Evolutionary conservation across 2,329 filamentous ascomycete genomes (phyloP).

Genomic region (Diplodia sapinea): DNA sequence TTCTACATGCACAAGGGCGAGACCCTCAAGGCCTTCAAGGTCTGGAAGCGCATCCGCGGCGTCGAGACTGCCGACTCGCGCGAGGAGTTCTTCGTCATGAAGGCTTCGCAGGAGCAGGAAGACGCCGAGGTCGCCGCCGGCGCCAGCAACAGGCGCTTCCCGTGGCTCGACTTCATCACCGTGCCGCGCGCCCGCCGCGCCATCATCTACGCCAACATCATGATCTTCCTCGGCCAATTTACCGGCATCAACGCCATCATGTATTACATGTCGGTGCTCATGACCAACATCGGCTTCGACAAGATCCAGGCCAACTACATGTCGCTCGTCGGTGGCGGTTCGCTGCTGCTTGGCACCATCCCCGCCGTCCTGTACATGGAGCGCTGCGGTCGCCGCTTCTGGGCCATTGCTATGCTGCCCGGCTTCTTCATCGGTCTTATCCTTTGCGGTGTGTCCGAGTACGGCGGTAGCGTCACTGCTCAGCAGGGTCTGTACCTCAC

Average conservation of each 20-base stretch:
- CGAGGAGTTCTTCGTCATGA: conserved; percentile 76
- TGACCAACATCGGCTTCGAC: conserved; percentile 71
- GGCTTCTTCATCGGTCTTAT: conserved; percentile 74
- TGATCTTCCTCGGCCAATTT: conserved; percentile 62
- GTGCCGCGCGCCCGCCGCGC: conserved; percentile 42
- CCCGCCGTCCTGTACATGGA: conserved; percentile 75
- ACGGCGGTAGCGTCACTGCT: conserved; percentile 57
- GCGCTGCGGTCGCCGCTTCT: conserved; percentile 73
- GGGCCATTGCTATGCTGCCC: conserved; percentile 74
- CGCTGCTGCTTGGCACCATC: conserved; percentile 70
- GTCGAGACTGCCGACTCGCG: conserved; percentile 61
- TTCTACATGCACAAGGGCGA: conserved; percentile 72
- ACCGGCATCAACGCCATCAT: conserved; percentile 73
- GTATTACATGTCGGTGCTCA: conserved; percentile 74
- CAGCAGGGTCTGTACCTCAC: conserved; percentile 68
- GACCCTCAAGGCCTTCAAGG: conserved; percentile 65
- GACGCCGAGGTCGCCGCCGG: conserved; percentile 58
- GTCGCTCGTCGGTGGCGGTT: conserved; percentile 73
- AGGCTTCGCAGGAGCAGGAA: conserved; percentile 64
- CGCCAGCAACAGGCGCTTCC: conserved; percentile 61
- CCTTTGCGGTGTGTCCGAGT: conserved; percentile 69
- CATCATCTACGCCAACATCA: conserved; percentile 44
- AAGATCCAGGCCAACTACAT: conserved; percentile 70
- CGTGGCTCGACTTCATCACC: conserved; percentile 77
- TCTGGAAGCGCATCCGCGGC: conserved; percentile 76